Percentiles rank a stretch among this genome's conserved stretches.
These are phyloP conservation scores for Aspergillus candidus DNA, from an alignment of 2,329 filamentous ascomycete genomes.

Conservation along the genomic window DNA sequence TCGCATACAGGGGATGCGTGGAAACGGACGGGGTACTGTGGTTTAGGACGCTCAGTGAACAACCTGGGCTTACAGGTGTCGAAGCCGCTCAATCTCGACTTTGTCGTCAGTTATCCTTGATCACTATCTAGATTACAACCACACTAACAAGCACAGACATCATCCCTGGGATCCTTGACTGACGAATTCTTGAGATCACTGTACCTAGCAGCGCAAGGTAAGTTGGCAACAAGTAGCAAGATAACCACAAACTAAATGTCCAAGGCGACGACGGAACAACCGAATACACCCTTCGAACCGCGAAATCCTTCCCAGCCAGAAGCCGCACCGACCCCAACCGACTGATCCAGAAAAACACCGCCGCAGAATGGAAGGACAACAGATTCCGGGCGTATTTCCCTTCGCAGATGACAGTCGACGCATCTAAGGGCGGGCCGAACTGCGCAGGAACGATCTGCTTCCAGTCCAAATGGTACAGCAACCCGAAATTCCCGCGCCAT, in stretches of 20 bases:
- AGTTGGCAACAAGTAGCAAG: constrained; percentile 4
- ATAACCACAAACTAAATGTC: constrained; percentile 3
- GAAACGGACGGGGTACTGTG: constrained; percentile 62
- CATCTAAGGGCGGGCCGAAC: constrained; percentile 57
- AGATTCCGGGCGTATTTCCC: constrained; percentile 76
- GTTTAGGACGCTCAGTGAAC: constrained; percentile 62
- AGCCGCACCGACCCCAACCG: constrained; percentile 40
- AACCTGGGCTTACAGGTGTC: constrained; percentile 56
- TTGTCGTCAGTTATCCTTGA: constrained; percentile 49
- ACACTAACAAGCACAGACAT: constrained; percentile 48
- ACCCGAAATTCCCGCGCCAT: constrained; percentile 61
- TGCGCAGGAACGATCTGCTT: constrained; percentile 80
- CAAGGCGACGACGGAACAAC: constrained; percentile 43
- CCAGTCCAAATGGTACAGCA: constrained; percentile 64
- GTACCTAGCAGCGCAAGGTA: constrained; percentile 54
- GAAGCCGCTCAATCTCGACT: constrained; percentile 61
- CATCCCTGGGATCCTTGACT: constrained; percentile 74
- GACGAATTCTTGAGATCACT: constrained; percentile 58
- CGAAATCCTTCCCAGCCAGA: constrained; percentile 18
- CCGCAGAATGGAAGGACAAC: constrained; percentile 43
- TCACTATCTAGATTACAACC: neutral
- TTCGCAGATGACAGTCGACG: constrained; percentile 60
- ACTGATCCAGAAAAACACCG: constrained; percentile 27
- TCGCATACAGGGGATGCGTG: constrained; percentile 47
- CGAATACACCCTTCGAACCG: constrained; percentile 37